These are phyloP conservation scores for Ramularia collo-cygni DNA, from an alignment of 2,329 filamentous ascomycete genomes.

Conservation along the genomic window DNA sequence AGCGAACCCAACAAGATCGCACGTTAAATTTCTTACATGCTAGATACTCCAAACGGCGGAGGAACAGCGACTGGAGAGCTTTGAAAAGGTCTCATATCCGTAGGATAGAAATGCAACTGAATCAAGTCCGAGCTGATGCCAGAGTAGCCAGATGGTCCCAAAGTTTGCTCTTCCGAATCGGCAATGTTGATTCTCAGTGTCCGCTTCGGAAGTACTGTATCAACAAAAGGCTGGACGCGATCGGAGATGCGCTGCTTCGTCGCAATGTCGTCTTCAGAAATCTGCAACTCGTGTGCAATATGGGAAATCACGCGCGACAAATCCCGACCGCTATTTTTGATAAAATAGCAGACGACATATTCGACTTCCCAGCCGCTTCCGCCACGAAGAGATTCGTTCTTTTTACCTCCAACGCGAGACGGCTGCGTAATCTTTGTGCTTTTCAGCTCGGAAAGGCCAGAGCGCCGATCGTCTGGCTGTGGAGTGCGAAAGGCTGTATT, in stretches of 20 bases:
- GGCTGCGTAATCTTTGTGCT: slow-evolving; percentile 18
- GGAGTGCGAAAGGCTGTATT: slow-evolving; percentile 67
- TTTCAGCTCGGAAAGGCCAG: slow-evolving; percentile 15
- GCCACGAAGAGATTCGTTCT: slow-evolving; percentile 12
- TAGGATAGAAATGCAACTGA: slow-evolving; percentile 23
- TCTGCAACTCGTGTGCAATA: slow-evolving; percentile 61
- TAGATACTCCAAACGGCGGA: slow-evolving; percentile 38
- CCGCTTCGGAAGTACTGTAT: slow-evolving; percentile 64
- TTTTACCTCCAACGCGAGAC: slow-evolving; percentile 27
- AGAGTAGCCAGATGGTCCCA: slow-evolving; percentile 28
- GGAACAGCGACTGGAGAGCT: slow-evolving; percentile 21
- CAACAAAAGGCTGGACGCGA: slow-evolving; percentile 70
- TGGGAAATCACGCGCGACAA: slow-evolving; percentile 62
- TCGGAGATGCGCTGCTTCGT: slow-evolving; percentile 58
- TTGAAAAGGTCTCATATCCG: slow-evolving; percentile 4
- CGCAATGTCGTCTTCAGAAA: slow-evolving; percentile 45
- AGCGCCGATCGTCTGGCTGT: slow-evolving; percentile 18
- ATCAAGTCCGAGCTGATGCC: slow-evolving; percentile 28
- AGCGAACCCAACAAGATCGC: no score
- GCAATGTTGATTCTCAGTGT: slow-evolving; percentile 59
- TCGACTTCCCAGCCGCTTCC: slow-evolving; percentile 64
- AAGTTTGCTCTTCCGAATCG: slow-evolving; percentile 30
- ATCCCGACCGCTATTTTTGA: slow-evolving; percentile 60
- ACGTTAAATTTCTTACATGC: no score
- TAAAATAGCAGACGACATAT: slow-evolving; percentile 76